Evolutionary conservation across 2,329 filamentous ascomycete species (phyloP), one percentile per base, ranked within the genome.

Genomic region (Coccinonectria pachysandricola): DNA sequence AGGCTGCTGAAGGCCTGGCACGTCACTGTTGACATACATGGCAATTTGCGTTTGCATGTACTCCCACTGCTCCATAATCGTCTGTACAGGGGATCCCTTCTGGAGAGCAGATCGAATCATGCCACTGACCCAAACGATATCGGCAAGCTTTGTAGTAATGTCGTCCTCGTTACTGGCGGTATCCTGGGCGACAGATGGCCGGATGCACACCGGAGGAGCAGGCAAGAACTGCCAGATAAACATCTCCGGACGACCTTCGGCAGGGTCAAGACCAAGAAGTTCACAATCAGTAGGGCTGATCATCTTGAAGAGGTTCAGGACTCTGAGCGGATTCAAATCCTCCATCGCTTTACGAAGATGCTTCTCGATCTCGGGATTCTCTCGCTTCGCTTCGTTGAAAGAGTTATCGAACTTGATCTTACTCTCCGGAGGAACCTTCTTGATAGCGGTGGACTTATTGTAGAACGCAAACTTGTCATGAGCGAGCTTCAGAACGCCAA

Each of bases 41-140:
- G 88, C 91, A 34, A 96, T 82, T 48, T 96, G 87, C 7, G 94
- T 69, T 49, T 96, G 88, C 34, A 98, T 63, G 46, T 88, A 96
- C 49, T 98, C 91, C 91, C 91, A 98, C 45, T 94, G 86, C 52
- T 98, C 91, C 77, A 96, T 92, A 30, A 96, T 82, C 1, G 84
- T 92, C 39, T 81, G 74, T 3, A 98, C 70, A 0, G 85, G 76
- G 9, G 87, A 82, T 7, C 88, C 88, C 41, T 85, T 86, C 34
- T 79, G 69, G 10, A 96, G 56, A 0, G 85, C 84, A 12, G 83
- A 80, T 25, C 81, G 77, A 36, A 98, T 84, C 43, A 92, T 74
- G 28, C 81, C 80, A 48, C 87, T 94, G 37, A 92, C 84, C 45
- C 92, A 84, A 7, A 95, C 79, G 39, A 98, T 96, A 50, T 98